phyloP scores from a whole-genome alignment of 202 grass and related monocot genomes.

The Dendrocalamus latiflorus region DNA sequence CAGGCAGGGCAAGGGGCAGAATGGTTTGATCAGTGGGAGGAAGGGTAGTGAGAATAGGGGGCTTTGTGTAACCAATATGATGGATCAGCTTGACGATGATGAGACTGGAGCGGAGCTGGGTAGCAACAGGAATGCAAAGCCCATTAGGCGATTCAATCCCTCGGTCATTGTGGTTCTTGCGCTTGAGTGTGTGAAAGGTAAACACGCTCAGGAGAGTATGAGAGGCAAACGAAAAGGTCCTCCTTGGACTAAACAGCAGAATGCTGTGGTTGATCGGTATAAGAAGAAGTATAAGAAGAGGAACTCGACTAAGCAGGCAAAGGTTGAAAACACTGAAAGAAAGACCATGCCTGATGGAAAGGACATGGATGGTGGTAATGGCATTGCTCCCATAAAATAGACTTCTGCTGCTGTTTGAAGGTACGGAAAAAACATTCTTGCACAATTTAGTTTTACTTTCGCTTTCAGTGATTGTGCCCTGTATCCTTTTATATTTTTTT shows the following conservation, averaged over 20 bases:
- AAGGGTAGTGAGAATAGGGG: neutral
- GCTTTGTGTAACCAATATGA: conserved; percentile 50
- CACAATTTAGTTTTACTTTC: neutral
- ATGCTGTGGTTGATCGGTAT: conserved; percentile 38
- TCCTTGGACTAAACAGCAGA: conserved; percentile 16
- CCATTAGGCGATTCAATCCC: neutral
- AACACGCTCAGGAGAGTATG: conserved; percentile 12
- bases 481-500: neutral
- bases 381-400: conserved; percentile 24
- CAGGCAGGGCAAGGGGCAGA: neutral
- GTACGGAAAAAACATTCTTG: neutral
- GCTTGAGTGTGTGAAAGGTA: conserved; percentile 31
- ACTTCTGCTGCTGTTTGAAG: neutral
- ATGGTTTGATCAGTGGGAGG: neutral
- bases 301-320: conserved; percentile 23
- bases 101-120: conserved; percentile 13
- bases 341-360: neutral
- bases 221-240: conserved; percentile 30
- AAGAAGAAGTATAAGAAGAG: conserved; percentile 63
- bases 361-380: conserved; percentile 6
- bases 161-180: conserved; percentile 54
- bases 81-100: conserved; percentile 39
- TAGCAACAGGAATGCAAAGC: neutral
- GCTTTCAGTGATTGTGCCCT: neutral
- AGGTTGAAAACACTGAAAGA: conserved; percentile 13